These are phyloP conservation scores for Parathielavia appendiculata DNA, from an alignment of 495 filamentous ascomycete genomes.

Conservation along the genomic window DNA sequence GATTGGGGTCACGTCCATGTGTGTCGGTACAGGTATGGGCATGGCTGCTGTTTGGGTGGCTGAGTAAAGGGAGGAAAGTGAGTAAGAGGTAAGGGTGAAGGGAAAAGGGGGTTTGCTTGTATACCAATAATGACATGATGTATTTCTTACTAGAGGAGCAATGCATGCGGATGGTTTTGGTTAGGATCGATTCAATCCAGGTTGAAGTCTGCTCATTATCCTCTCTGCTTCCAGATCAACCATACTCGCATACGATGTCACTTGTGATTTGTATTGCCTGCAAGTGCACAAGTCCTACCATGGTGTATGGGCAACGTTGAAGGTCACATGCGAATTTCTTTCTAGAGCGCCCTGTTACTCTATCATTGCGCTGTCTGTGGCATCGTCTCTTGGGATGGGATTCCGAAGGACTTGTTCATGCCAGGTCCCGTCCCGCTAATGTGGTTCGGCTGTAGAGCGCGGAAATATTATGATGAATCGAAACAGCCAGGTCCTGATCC, in stretches of 20 bases:
- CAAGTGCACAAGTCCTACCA: no score
- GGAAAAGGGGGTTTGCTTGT: slow-evolving; percentile 4
- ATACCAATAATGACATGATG: slow-evolving; percentile 16
- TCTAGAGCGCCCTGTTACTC: not conserved
- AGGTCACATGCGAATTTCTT: not conserved
- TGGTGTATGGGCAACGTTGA: not conserved
- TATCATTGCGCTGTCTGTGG: not conserved
- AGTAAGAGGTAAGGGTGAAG: not conserved
- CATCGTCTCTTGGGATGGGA: no score
- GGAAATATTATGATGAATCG: no score
- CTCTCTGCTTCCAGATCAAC: no score
- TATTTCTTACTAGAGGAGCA: slow-evolving; percentile 9
- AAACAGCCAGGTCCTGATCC: no score
- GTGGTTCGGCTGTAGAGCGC: no score
- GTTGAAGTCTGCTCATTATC: not conserved
- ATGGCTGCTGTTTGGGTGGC: slow-evolving; percentile 85
- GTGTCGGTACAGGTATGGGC: slow-evolving; percentile 93
- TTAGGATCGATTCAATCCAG: not conserved
- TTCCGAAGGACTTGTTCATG: no score
- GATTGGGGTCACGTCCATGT: slow-evolving; percentile 94
- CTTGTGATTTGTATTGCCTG: not conserved
- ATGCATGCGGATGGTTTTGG: slow-evolving; percentile 13
- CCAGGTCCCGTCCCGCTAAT: no score
- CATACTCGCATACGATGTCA: not conserved
- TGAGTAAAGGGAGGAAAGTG: slow-evolving; percentile 22